Base-by-base conservation (phyloP, 176 grass and related monocot genomes). In the Poa pratensis region DNA sequence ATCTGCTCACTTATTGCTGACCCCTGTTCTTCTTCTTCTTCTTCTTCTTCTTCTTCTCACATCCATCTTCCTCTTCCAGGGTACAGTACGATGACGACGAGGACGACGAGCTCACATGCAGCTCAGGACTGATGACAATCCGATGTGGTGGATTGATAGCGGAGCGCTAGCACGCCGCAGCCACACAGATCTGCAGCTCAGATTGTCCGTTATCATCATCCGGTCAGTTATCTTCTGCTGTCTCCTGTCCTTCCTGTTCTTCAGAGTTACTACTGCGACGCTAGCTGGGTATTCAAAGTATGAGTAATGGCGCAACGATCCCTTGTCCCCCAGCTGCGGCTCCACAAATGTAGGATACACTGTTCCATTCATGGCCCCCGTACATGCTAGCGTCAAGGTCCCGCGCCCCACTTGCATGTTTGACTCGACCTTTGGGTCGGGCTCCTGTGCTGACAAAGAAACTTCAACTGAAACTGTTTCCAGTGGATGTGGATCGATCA, bases 181-280 rank as follows among this genome's bases (percentile, higher is more conserved):
- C 63, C 26, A 58, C 27, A 45, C 84, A 87, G 89, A 90, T 90
- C 89, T 87, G 80, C 89, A 80, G 75, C 80, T 83, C 46, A 15
- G 19, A 22, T 72, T 77, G 65, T 17, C 46, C 49, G 42, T 73
- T 81, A 46, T 67, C 85, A 46, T 62, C 65, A 27, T 67, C 85
- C 54, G 69, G 81, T 87, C 75, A 80, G 81, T 62, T 68, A 76
- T 80, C 89, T 84, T 75, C 35, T 79, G 23, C 34, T 74, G 58
- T 77, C 73, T 43, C 8, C 39, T 55, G 60, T 80, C 76, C 68
- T 69, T 80, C 16, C 40, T 75, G 51, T 80, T 87, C 69, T 87
- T 62, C 42, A 90, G 52, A 86, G 82, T 82, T 85, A 81, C 84
- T 52, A 15, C 39, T 53, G 37, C 30, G 18, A 55, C 13, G 27